Percentiles rank a stretch among this genome's conserved stretches.
Conservation (phyloP, 2,329 filamentous ascomycete genomes). For the Myriosclerotinia duriaeana region DNA sequence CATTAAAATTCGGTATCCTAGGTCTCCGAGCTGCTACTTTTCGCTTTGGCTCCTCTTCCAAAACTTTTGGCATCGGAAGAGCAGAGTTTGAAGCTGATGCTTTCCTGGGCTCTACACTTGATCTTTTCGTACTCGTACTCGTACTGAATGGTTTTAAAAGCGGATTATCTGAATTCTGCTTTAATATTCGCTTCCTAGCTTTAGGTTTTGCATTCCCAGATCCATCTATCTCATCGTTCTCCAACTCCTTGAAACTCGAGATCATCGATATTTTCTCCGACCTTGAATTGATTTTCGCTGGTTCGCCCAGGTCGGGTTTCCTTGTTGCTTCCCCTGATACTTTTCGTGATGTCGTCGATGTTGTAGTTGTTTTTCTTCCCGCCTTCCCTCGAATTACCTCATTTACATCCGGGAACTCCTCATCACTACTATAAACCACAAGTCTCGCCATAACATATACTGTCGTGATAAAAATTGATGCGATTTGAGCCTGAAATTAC, state of each 20-base stretch:
- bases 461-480: background rate
- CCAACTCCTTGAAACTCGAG: slow-evolving; percentile 11
- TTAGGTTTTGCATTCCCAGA: slow-evolving; percentile 25
- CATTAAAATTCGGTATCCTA: background rate
- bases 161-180: slow-evolving; percentile 33
- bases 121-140: background rate
- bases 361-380: background rate
- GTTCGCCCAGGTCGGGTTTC: background rate
- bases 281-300: background rate
- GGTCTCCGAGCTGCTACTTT: background rate
- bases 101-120: background rate
- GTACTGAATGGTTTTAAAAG: slow-evolving; percentile 31
- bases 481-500: background rate
- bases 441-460: slow-evolving; percentile 28
- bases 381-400: slow-evolving; percentile 22
- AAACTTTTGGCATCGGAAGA: background rate
- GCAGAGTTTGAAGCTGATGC: background rate
- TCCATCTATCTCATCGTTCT: slow-evolving; percentile 10
- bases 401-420: slow-evolving; percentile 32
- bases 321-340: background rate
- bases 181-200: slow-evolving; percentile 33
- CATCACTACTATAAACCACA: slow-evolving; percentile 32
- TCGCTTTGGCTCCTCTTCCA: slow-evolving; percentile 5
- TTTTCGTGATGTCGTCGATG: slow-evolving; percentile 7
- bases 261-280: background rate